Percentiles rank a stretch among this genome's conserved stretches.
Evolutionary conservation across 306 rosid genomes (phyloP).

Genomic region (Pterocarpus macrocarpus): DNA sequence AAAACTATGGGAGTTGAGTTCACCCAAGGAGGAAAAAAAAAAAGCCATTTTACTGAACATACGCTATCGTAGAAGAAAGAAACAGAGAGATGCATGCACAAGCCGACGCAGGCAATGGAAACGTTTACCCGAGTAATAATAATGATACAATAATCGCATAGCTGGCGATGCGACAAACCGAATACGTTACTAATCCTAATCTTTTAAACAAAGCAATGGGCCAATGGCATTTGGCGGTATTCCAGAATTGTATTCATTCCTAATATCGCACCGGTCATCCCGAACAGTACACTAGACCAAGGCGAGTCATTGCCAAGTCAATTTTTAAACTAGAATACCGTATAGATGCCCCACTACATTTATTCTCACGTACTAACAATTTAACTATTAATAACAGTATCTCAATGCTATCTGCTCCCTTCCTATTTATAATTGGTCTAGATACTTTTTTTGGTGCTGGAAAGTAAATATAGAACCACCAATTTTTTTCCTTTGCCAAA

Average conservation of each 20-base stretch:
- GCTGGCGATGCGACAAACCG: neutral
- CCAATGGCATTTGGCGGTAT: slow-evolving; percentile 4
- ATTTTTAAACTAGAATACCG: neutral
- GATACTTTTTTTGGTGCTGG: neutral
- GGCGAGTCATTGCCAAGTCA: slow-evolving; percentile 12
- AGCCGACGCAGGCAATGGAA: slow-evolving; percentile 23
- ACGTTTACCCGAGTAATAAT: neutral
- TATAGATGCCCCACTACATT: neutral
- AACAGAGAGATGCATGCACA: neutral
- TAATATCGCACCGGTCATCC: neutral
- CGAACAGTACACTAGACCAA: neutral
- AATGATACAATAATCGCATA: slow-evolving; percentile 4
- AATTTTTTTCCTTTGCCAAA: no score
- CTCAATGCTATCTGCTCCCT: no score
- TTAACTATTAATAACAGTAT: no score
- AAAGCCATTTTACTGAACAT: neutral
- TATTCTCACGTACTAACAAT: neutral
- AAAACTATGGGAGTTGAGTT: slow-evolving; percentile 40
- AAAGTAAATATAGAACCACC: neutral
- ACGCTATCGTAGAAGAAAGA: no score
- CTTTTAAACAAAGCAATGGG: neutral
- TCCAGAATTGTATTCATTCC: neutral
- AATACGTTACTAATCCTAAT: neutral
- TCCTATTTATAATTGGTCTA: neutral
- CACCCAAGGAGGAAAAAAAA: slow-evolving; percentile 2